Evolutionary conservation across 306 rosid genomes (phyloP).

Genomic region (Quercus variabilis): DNA sequence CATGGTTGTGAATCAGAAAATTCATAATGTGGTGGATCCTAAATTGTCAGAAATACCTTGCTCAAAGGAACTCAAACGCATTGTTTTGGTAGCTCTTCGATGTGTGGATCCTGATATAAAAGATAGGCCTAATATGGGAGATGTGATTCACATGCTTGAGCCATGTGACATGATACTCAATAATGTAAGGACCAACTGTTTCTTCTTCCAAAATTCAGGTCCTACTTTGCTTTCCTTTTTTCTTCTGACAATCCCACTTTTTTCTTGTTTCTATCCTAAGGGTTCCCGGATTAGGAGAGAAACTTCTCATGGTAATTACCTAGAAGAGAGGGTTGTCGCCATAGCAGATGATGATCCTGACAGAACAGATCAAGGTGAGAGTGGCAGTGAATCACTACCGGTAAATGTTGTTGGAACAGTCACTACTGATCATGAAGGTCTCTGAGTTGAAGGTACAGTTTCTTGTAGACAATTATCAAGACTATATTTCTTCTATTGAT

Average conservation of each 20-base stretch:
- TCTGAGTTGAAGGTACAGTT: neutral
- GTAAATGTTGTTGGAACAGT: neutral
- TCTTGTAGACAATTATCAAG: too few relatives aligned
- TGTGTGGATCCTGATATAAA: conserved; percentile 51
- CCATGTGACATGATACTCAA: conserved; percentile 37
- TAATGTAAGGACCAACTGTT: conserved; percentile 25
- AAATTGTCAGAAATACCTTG: conserved; percentile 44
- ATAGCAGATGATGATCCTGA: neutral
- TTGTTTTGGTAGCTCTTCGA: conserved; percentile 51
- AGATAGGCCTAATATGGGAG: conserved; percentile 52
- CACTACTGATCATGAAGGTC: neutral
- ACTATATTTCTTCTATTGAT: too few relatives aligned
- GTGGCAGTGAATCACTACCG: neutral
- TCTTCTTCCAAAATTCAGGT: neutral
- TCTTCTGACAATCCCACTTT: neutral
- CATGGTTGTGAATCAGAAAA: conserved; percentile 34
- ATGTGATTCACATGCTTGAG: conserved; percentile 56
- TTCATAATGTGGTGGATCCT: conserved; percentile 39
- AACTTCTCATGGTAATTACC: neutral
- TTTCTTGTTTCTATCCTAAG: neutral
- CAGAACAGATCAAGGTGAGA: neutral
- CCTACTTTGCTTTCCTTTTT: neutral
- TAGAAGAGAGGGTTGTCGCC: neutral
- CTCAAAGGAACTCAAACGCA: conserved; percentile 46
- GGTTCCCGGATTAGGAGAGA: neutral